phyloP scores from a whole-genome alignment of 805 yeast species.

The Pichia nanzhaoensis region DNA sequence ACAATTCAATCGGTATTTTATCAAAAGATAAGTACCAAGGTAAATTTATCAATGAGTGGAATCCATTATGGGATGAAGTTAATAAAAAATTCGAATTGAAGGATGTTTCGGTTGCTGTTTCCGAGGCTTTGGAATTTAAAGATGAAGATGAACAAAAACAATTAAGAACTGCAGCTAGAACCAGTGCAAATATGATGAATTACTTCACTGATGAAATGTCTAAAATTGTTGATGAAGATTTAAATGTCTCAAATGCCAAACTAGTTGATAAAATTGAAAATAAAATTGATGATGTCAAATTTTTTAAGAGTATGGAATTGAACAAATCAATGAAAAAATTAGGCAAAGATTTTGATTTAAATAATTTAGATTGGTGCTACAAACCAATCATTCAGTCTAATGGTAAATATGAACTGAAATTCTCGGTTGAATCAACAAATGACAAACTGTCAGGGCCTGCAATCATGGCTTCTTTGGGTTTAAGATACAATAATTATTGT shows the following conservation, averaged over 20 bases:
- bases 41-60: slow-evolving; percentile 81
- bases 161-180: slow-evolving; percentile 64
- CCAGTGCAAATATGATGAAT: slow-evolving; percentile 74
- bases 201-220: slow-evolving; percentile 84
- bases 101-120: slow-evolving; percentile 50
- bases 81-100: slow-evolving; percentile 37
- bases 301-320: slow-evolving; percentile 46
- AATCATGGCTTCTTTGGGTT: slow-evolving; percentile 75
- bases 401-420: slow-evolving; percentile 73
- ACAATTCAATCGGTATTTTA: slow-evolving; percentile 55
- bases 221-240: slow-evolving; percentile 78
- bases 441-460: slow-evolving; percentile 67
- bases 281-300: slow-evolving; percentile 72
- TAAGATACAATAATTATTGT: slow-evolving; percentile 83
- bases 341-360: slow-evolving; percentile 67
- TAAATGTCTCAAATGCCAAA: slow-evolving; percentile 63
- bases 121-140: slow-evolving; percentile 60
- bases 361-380: slow-evolving; percentile 85
- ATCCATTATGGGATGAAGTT: slow-evolving; percentile 29
- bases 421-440: slow-evolving; percentile 71
- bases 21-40: slow-evolving; percentile 76
- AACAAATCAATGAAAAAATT: slow-evolving; percentile 44
- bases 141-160: slow-evolving; percentile 70
- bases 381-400: slow-evolving; percentile 89
- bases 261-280: slow-evolving; percentile 72